Evolutionary conservation across 768 basidiomycete species (phyloP), one percentile per base, ranked within the genome.

Genomic region (Naganishia onofrii): DNA sequence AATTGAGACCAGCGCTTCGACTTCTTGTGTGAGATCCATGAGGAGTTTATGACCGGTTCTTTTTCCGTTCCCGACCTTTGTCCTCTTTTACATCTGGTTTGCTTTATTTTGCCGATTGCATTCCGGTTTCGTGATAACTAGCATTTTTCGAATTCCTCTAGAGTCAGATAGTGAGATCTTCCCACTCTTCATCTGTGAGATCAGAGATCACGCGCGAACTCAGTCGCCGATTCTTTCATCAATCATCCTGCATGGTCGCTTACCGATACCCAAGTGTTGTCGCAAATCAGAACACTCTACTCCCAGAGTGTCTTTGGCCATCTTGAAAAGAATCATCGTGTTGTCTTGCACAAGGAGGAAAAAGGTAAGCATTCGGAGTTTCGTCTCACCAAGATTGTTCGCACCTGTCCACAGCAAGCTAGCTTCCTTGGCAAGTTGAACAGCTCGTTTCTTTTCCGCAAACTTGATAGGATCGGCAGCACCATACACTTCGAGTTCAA

Each of bases 341-440:
- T 70, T 70, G 38, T 70, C 69, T 70, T 36, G 54, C 10, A 17
- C 36, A 2, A 26, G 3, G n/a, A 28, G 23, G 60, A 23, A 10
- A 44, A 36, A 36, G 34, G 60, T 29, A 21, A 29, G 56, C 9
- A 32, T 19, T 0, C 0, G 19, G 31, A 5, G 3, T 34, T 10
- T 10, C 17, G 42, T 15, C 28, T 10, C 29, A 9, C 19, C 13
- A 13, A 10, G 38, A 36, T 55, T 6, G 81, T 8, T 26, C 87
- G 68, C 73, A 94, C 93, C 93, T 42, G 93, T 97, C 90, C 92
- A 93, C 17, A 91, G 87, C 28, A 88, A 78, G 15, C 89, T 86
- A 15, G 91, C 92, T 77, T 95, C 92, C 71, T 89, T 90, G 3
- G 90, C 91, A 17, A 93, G 83, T 63, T 86, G 84, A 12, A 87